phyloP scores from a whole-genome alignment of 306 rosid genomes.

The Dryas octopetala region DNA sequence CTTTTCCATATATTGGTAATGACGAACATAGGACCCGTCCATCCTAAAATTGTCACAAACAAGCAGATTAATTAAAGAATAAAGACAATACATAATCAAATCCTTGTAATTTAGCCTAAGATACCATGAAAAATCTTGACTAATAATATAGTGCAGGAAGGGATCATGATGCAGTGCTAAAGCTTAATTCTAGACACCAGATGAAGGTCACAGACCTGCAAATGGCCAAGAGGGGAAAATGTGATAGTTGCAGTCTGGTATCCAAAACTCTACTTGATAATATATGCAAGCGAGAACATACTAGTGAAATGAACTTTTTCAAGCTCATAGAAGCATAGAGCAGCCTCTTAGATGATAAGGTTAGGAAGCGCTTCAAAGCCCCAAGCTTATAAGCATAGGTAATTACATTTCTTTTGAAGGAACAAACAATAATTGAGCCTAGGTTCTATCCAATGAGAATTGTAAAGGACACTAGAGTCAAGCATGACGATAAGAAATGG shows the following conservation, averaged over 20 bases:
- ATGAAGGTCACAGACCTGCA: constrained; percentile 5
- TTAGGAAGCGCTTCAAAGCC: neutral
- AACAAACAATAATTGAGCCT: too few relatives aligned
- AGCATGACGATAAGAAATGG: neutral
- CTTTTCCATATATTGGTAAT: constrained; percentile 62
- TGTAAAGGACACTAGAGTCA: neutral
- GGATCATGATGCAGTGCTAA: neutral
- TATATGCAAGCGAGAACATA: neutral
- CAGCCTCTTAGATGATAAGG: neutral
- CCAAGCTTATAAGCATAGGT: neutral
- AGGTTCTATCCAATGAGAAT: too few relatives aligned
- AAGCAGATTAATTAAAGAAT: neutral
- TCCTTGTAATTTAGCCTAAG: neutral
- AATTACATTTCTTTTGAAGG: neutral
- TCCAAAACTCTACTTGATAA: neutral
- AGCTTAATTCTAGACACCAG: constrained; percentile 4
- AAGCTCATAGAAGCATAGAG: neutral
- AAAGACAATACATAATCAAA: neutral
- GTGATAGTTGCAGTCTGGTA: neutral
- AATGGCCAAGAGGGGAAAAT: neutral
- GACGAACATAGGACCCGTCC: constrained; percentile 74
- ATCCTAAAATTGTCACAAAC: constrained; percentile 41
- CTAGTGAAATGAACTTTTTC: neutral
- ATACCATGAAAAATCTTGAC: neutral
- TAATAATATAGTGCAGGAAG: neutral